Evolutionary conservation across 208 protist species (phyloP), one percentile per base, ranked within the genome.

Genomic region (Crithidia fasciculata): DNA sequence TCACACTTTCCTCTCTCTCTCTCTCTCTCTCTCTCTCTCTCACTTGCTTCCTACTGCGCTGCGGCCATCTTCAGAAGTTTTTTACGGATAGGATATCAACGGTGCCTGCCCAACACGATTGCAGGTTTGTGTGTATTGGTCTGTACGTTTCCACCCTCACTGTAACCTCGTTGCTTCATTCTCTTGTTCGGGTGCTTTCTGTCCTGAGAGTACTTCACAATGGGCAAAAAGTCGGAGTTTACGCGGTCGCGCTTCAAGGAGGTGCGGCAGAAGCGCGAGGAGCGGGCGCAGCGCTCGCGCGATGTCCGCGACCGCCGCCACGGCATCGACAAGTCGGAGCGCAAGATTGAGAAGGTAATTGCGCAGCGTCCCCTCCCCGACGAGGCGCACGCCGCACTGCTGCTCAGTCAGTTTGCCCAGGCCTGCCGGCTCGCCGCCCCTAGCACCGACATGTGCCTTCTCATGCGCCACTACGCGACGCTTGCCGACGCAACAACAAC

Each of bases 191-290:
- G 43, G 41, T 54, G 5, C 66, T 41, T 49, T 47, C 15, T 28
- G 6, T 37, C 39, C n/a, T n/a, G 2, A 13, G 37, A 4, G 10
- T 54, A 44, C 41, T 45, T 39, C 49, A 45, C 28, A 41, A 96
- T 96, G 92, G 92, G 89, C 41, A 91, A 86, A 68, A 91, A 77
- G 50, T 87, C 87, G 13, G 74, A 58, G 9, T 90, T 92, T 63
- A 78, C 81, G 36, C 83, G 82, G 16, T 66, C 92, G 5, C 88
- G 89, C 36, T 82, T 88, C 67, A 80, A 81, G 28, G 84, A 88
- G 54, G 67, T 84, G 71, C 86, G 76, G 16, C 79, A 87, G 64
- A 85, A 83, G 71, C 76, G 74, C 12, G 78, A 88, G 58, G 79
- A 87, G 74, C 89, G 90, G 15, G 43, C 41, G 28, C 81, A 92